Base-by-base conservation (phyloP, 164 flowering plant species). In the Vitis cinerea region DNA sequence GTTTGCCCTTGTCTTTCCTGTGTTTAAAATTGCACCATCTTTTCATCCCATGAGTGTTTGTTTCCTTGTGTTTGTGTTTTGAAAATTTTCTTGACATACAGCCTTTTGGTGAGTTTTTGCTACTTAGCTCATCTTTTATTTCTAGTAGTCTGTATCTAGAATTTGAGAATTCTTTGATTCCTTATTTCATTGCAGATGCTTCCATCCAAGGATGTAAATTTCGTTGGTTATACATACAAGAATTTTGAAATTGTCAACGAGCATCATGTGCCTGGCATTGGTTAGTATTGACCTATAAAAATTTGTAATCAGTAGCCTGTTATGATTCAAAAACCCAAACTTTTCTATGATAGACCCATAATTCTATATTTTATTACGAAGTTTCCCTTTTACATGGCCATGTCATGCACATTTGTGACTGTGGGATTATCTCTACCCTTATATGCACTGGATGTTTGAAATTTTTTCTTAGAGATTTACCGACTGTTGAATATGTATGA, bases 191-290 rank as follows among this genome's bases (percentile, higher is more conserved):
- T 59, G 29, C 83, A 80, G 83, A 80, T 80, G 83, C 83, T 80
- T 66, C 64, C 83, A 10, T 80, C 83, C 16, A 80, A 80, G 68
- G 83, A 80, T 72, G 81, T 72, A 50, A 80, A 80, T 70, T 80
- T 80, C 72, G 83, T 77, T 72, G 44, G 44, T 37, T 37, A 37
- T 37, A 37, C 44, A 37, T 37, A 37, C 44, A 37, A 37, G 44
- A 37, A 37, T 37, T 37, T 37, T 37, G 83, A 80, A 52, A 80
- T 80, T 27, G 81, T 80, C 30, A 77, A 77, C 58, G 79, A 77
- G 29, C 69, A 77, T 56, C 75, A 67, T 3, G 55, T 72, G 49
- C 74, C 77, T 67, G 83, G 79, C 72, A 75, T 80, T 31, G 77
- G 81, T 80, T 10, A 30, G 63, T 78, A 72, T 74, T 70, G 9